A percentile compares a stretch with the other conserved stretches of the same genome.
Evolutionary conservation across 2,329 filamentous ascomycete genomes (phyloP).

Genomic region (Colletotrichum falcatum): DNA sequence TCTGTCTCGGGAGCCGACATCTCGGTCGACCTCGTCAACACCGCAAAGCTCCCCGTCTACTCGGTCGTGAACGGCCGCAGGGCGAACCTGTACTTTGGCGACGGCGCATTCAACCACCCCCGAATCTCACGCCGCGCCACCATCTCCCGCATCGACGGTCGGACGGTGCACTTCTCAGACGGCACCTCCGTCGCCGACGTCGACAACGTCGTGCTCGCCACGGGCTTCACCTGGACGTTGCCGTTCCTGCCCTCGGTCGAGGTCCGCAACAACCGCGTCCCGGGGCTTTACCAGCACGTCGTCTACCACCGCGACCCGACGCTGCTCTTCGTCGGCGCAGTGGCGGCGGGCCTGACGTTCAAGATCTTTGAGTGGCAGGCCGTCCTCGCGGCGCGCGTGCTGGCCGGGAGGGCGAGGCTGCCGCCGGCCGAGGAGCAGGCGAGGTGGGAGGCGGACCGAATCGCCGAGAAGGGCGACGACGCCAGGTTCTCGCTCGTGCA

Average conservation of each 20-base stretch:
- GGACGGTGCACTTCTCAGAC: conserved; percentile 68
- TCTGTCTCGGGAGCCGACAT: conserved; percentile 75
- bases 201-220: conserved; percentile 74
- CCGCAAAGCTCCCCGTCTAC: conserved; percentile 61
- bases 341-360: conserved; percentile 70
- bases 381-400: conserved; percentile 68
- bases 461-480: conserved; percentile 67
- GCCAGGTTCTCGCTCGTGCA: conserved; percentile 67
- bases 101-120: conserved; percentile 70
- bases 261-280: conserved; percentile 66
- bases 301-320: conserved; percentile 66
- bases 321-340: conserved; percentile 69
- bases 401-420: conserved; percentile 65
- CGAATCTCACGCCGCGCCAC: conserved; percentile 60
- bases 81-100: conserved; percentile 67
- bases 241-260: conserved; percentile 68
- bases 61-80: conserved; percentile 63
- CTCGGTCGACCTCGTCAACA: conserved; percentile 62
- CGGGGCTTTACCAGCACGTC: conserved; percentile 68
- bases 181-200: conserved; percentile 64
- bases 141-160: conserved; percentile 58
- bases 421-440: conserved; percentile 62
- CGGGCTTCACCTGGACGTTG: conserved; percentile 73
- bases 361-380: conserved; percentile 78
- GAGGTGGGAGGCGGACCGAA: conserved; percentile 68